Evolutionary conservation across 192 early-diverging fungal species (phyloP), one percentile per base, ranked within the genome.

Genomic region (Oehlia diaphana): DNA sequence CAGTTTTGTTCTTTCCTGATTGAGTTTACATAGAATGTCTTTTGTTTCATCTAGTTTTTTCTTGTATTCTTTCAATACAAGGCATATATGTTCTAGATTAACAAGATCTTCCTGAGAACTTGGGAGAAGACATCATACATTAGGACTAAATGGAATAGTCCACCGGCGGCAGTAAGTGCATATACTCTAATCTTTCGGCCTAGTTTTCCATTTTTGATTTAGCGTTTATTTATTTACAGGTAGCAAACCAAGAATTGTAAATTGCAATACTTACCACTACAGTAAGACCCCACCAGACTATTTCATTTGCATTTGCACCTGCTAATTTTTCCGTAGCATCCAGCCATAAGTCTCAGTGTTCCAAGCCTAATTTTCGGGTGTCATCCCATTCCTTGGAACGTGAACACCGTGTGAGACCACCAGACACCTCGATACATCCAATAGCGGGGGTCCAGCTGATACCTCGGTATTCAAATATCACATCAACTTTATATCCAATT

Each of bases 331-430:
- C 71, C 62, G 0, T 28, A 72, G 78, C 78, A 39, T 63, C 62
- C 35, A 50, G 67, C 78, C 28, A 79, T 62, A 79, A 23, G 26
- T 79, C 68, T 19, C 58, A 28, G 23, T 72, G 70, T 63, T 79
- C 69, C 62, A 79, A 79, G 62, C 69, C 37, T 28, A 79, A 42
- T 72, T 79, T 79, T 47, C 72, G 69, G 6, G 68, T 79, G 72
- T 71, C 69, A 79, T 47, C 35, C 69, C 49, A 79, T 16, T 26
- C 78, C 72, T 79, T 79, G 72, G 33, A 66, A 42, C 53, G 53
- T 79, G 78, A 72, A 28, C 78, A 79, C 78, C 21, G 61, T 72
- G 68, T 69, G 39, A 79, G 78, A 79, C 78, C 31, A 79, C 78
- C 61, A 31, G 78, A 70, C 7, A 79, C 62, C 39, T 79, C 53